Percentiles rank a stretch among this genome's conserved stretches.
Evolutionary conservation across 768 basidiomycete species (phyloP).

Genomic region (Phanerodontia chrysosporium): DNA sequence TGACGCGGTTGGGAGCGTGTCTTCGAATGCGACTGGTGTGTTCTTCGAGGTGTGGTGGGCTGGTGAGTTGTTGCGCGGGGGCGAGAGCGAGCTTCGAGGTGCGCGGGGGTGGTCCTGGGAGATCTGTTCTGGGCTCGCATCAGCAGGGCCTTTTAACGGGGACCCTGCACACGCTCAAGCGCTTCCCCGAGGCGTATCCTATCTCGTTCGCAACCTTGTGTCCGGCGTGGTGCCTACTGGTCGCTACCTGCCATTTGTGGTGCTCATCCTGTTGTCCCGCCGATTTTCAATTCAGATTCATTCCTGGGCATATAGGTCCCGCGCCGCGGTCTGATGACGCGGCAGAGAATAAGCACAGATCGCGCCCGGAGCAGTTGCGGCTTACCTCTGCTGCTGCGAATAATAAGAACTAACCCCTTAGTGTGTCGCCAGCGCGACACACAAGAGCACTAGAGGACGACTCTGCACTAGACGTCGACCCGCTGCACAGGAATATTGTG

Average conservation of each 20-base stretch:
- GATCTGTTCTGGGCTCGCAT: not conserved
- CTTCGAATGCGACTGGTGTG: too few relatives aligned
- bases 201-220: not conserved
- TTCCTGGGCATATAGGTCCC: not conserved
- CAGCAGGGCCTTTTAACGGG: not conserved
- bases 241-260: not conserved
- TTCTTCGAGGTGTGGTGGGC: too few relatives aligned
- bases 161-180: not conserved
- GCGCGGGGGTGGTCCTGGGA: too few relatives aligned
- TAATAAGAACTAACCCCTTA: not conserved
- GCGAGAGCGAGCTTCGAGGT: too few relatives aligned
- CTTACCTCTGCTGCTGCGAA: not conserved
- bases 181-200: not conserved
- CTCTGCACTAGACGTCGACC: too few relatives aligned
- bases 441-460: not conserved
- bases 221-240: not conserved
- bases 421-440: not conserved
- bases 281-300: not conserved
- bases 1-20: too few relatives aligned
- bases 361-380: not conserved
- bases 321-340: not conserved
- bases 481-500: too few relatives aligned
- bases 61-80: too few relatives aligned
- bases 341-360: not conserved
- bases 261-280: not conserved